Conservation (phyloP, 2,329 filamentous ascomycete genomes). For the Fusarium illudens region DNA sequence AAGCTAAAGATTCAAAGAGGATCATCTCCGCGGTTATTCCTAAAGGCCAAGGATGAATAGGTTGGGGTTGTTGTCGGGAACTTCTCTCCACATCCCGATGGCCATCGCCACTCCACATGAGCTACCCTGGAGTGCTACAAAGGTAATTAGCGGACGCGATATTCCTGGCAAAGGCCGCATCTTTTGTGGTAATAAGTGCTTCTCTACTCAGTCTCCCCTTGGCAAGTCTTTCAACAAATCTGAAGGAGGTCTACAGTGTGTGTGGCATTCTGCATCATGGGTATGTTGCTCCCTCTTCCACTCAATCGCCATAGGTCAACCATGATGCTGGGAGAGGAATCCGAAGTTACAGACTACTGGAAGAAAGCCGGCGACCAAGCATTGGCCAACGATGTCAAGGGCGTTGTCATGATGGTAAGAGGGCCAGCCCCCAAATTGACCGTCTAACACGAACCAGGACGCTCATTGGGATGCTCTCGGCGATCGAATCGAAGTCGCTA, state of each 20-base stretch:
- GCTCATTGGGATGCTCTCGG: slow-evolving; percentile 71
- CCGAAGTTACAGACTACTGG: slow-evolving; percentile 32
- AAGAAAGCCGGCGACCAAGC: slow-evolving; percentile 37
- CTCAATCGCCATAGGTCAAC: slow-evolving; percentile 39
- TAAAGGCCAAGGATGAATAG: background rate
- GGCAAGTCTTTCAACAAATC: background rate
- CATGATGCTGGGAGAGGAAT: slow-evolving; percentile 40
- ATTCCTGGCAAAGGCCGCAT: background rate
- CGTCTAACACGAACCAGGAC: background rate
- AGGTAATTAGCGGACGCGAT: background rate
- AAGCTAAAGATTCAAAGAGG: background rate
- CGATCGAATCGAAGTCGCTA: slow-evolving; percentile 66
- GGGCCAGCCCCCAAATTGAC: background rate
- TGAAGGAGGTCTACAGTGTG: too few relatives aligned
- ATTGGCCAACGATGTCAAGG: slow-evolving; percentile 30
- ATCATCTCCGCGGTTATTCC: background rate
- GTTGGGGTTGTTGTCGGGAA: background rate
- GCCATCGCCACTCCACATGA: background rate
- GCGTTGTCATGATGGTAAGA: slow-evolving; percentile 35
- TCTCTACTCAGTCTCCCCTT: background rate
- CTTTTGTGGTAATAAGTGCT: background rate
- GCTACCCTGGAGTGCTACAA: background rate
- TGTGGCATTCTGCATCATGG: background rate
- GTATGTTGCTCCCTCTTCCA: background rate
- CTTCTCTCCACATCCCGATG: background rate